Evolutionary conservation across 768 basidiomycete genomes (phyloP).

Genomic region (Panellus pusillus): DNA sequence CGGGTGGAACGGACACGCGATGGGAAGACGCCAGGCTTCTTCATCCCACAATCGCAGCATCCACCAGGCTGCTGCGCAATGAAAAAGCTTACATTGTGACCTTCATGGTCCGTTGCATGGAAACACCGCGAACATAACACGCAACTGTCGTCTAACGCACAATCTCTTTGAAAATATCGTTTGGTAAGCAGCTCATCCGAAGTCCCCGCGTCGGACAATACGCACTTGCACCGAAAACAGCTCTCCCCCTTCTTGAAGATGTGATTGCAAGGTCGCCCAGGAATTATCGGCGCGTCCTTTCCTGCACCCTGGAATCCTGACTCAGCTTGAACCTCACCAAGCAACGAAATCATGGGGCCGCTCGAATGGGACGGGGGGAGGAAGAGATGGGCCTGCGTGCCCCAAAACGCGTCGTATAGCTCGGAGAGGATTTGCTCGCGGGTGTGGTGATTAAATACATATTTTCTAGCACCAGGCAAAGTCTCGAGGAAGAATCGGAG

Average conservation of each 20-base stretch:
- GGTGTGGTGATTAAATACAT: conserved; percentile 69
- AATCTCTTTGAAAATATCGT: conserved; percentile 59
- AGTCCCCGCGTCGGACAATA: conserved; percentile 13
- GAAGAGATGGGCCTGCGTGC: conserved; percentile 70
- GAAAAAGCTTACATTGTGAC: conserved; percentile 92
- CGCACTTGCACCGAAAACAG: conserved; percentile 93
- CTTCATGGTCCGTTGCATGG: conserved; percentile 79
- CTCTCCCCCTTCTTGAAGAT: conserved; percentile 91
- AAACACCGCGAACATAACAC: conserved; percentile 91
- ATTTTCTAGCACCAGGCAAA: conserved; percentile 78
- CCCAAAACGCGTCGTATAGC: conserved; percentile 83
- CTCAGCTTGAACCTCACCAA: conserved; percentile 70
- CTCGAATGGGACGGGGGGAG: conserved; percentile 65
- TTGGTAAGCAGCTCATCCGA: not conserved
- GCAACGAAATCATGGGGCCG: conserved; percentile 59
- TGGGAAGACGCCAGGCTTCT: conserved; percentile 76
- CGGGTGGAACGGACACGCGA: conserved; percentile 78
- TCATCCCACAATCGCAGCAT: conserved; percentile 95
- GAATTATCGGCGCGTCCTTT: conserved; percentile 56
- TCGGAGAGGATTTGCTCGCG: conserved; percentile 81
- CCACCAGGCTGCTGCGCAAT: conserved; percentile 90
- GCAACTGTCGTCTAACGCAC: conserved; percentile 85
- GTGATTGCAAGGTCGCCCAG: conserved; percentile 78
- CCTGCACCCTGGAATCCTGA: conserved; percentile 57
- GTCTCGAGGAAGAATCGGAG: conserved; percentile 77